These are phyloP conservation scores for Pulicaria dysenterica DNA, from an alignment of 129 eudicot genomes.

Conservation along the genomic window DNA sequence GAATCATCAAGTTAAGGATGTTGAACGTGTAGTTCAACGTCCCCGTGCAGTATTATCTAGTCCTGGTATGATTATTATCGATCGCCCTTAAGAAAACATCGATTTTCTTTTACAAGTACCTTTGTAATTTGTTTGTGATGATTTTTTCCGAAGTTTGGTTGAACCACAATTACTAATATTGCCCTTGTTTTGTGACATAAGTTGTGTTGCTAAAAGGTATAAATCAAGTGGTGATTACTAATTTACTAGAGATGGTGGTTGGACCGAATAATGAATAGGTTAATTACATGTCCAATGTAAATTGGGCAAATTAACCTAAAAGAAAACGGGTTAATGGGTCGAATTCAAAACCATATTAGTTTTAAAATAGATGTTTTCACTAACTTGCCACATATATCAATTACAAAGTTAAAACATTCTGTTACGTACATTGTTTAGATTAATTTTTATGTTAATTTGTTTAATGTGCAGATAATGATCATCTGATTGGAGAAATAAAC, in stretches of 20 bases:
- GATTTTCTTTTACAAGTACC: neutral
- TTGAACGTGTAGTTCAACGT: slow-evolving; percentile 30
- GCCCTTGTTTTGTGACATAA: too few relatives aligned
- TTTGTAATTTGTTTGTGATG: neutral
- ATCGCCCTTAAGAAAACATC: neutral
- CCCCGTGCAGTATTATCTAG: slow-evolving; percentile 45
- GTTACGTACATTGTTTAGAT: too few relatives aligned
- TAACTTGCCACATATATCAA: too few relatives aligned
- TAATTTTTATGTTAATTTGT: neutral
- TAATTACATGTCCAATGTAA: neutral
- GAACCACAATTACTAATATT: too few relatives aligned
- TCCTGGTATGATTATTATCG: slow-evolving; percentile 28
- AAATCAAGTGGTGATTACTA: too few relatives aligned
- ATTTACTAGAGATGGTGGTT: neutral
- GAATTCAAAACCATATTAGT: neutral
- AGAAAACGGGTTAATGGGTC: neutral
- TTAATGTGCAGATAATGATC: slow-evolving; percentile 21
- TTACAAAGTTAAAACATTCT: too few relatives aligned
- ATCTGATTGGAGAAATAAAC: slow-evolving; percentile 31
- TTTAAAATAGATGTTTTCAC: too few relatives aligned
- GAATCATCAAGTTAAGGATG: slow-evolving; percentile 23
- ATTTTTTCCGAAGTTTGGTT: neutral
- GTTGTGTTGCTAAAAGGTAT: too few relatives aligned
- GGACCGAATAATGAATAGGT: too few relatives aligned
- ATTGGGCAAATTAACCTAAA: neutral